A percentile compares a stretch with the other conserved stretches of the same genome.
Evolutionary conservation across 768 basidiomycete genomes (phyloP).

Genomic region (Scleroderma citrinum): DNA sequence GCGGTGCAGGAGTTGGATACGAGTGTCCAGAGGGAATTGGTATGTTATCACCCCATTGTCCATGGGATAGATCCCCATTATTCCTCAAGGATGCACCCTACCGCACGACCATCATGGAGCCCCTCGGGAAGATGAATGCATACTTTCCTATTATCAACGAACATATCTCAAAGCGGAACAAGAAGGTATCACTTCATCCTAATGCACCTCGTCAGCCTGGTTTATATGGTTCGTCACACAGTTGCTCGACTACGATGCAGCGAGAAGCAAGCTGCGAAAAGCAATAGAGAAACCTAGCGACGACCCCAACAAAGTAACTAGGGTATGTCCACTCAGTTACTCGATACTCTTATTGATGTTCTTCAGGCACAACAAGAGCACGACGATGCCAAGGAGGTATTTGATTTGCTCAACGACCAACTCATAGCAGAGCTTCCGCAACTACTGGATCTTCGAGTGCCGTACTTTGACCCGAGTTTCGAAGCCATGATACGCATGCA

Average conservation of each 20-base stretch:
- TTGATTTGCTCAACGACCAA: conserved; percentile 88
- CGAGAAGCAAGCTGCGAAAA: conserved; percentile 86
- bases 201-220: not conserved
- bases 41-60: conserved; percentile 30
- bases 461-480: conserved; percentile 97
- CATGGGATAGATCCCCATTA: conserved; percentile 2
- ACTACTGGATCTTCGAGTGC: conserved; percentile 89
- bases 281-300: conserved; percentile 88
- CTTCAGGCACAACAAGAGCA: conserved; percentile 86
- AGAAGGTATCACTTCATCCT: conserved; percentile 60
- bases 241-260: conserved; percentile 94
- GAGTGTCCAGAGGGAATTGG: conserved; percentile 78
- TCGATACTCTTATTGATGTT: not conserved
- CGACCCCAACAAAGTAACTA: conserved; percentile 86
- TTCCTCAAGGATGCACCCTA: conserved; percentile 78
- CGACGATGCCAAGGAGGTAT: conserved; percentile 92
- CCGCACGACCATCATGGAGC: conserved; percentile 91
- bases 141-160: conserved; percentile 94
- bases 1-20: conserved; percentile 92
- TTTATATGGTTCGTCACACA: conserved; percentile 24
- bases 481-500: conserved; percentile 99
- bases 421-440: conserved; percentile 88
- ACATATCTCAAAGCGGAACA: conserved; percentile 89
- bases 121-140: conserved; percentile 92
- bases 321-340: conserved; percentile 35